Conservation (phyloP, 2,329 filamentous ascomycete species). For the Fusarium foetens region DNA sequence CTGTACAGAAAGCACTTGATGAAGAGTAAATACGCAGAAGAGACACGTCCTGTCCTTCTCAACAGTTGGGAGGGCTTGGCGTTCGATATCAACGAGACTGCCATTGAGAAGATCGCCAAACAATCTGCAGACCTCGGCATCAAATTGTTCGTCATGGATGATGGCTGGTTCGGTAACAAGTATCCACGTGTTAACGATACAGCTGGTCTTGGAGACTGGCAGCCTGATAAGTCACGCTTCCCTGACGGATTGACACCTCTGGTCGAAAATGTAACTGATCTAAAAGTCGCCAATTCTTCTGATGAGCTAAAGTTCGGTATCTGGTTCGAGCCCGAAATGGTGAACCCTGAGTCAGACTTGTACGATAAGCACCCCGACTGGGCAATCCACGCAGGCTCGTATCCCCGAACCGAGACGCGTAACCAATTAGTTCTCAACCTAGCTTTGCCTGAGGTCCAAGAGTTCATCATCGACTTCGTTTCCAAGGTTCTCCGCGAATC, state of each 20-base stretch:
- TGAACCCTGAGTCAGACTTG: constrained; percentile 69
- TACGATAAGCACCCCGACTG: constrained; percentile 72
- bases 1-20: constrained; percentile 71
- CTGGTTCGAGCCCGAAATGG: constrained; percentile 77
- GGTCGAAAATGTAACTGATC: constrained; percentile 60
- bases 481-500: constrained; percentile 64
- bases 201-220: constrained; percentile 72
- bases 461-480: constrained; percentile 68
- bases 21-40: constrained; percentile 63
- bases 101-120: constrained; percentile 64
- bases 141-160: constrained; percentile 71
- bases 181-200: constrained; percentile 68
- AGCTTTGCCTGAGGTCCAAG: constrained; percentile 68
- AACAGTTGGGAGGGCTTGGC: constrained; percentile 74
- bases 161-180: constrained; percentile 72
- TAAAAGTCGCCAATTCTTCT: constrained; percentile 58
- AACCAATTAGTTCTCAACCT: constrained; percentile 72
- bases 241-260: constrained; percentile 65
- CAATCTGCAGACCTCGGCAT: constrained; percentile 68
- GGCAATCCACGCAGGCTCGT: constrained; percentile 66
- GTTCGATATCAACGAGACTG: constrained; percentile 67
- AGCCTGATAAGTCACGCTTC: constrained; percentile 66
- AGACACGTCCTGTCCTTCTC: constrained; percentile 65
- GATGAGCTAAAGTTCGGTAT: constrained; percentile 68
- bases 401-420: constrained; percentile 65